Conservation (phyloP, 768 basidiomycete genomes). For the Tulasnella sp. region DNA sequence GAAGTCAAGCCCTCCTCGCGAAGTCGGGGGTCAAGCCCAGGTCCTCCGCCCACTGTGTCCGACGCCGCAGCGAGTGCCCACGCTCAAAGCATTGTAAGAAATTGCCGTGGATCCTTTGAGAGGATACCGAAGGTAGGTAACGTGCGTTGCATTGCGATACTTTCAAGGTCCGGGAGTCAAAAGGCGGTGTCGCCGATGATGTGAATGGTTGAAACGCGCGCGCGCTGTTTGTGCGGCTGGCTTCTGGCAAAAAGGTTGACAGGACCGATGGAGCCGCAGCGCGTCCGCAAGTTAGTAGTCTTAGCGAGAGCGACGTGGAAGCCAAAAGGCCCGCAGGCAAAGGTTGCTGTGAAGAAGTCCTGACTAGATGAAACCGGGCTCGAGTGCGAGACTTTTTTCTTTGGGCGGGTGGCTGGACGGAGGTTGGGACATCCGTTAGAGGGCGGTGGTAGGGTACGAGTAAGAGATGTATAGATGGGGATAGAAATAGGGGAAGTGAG, state of each 20-base stretch:
- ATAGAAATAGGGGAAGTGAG: not conserved
- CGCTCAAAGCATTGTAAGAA: not conserved
- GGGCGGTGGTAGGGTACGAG: not conserved
- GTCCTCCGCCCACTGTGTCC: not conserved
- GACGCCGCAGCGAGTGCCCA: not conserved
- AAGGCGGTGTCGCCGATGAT: not conserved
- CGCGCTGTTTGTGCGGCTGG: not conserved
- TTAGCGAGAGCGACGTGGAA: too few relatives aligned
- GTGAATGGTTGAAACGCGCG: not conserved
- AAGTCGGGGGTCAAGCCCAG: not conserved
- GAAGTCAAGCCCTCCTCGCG: not conserved
- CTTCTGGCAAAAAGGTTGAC: not conserved
- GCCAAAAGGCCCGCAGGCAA: too few relatives aligned
- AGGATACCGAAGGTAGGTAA: not conserved
- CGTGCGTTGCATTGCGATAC: not conserved
- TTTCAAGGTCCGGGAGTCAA: not conserved
- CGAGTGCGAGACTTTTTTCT: too few relatives aligned
- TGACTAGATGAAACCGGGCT: too few relatives aligned
- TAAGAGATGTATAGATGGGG: not conserved
- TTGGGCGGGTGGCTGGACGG: too few relatives aligned
- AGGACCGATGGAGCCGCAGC: not conserved
- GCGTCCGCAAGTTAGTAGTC: too few relatives aligned
- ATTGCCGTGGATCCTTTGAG: not conserved
- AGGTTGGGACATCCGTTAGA: slow-evolving; percentile 14
- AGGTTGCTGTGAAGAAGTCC: too few relatives aligned